These are phyloP conservation scores for Alternaria incomplexa DNA, from an alignment of 2,329 filamentous ascomycete genomes.

Conservation along the genomic window DNA sequence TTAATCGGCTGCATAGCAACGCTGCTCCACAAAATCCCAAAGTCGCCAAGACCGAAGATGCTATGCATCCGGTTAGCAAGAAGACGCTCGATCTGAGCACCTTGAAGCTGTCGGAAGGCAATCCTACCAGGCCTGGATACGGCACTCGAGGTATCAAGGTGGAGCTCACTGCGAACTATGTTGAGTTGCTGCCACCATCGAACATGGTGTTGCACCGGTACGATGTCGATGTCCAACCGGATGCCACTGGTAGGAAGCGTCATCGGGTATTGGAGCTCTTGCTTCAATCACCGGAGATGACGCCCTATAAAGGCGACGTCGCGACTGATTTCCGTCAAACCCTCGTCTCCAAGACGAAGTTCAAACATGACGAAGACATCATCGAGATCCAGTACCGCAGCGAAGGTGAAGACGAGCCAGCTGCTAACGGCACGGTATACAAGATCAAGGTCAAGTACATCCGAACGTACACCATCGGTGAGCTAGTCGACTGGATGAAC, in stretches of 20 bases:
- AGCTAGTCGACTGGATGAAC: constrained; percentile 56
- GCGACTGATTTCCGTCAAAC: constrained; percentile 33
- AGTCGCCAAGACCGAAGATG: constrained; percentile 15
- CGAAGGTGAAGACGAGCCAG: constrained; percentile 28
- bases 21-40: too few species aligned
- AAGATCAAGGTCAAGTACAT: constrained; percentile 21
- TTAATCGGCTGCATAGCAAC: too few species aligned
- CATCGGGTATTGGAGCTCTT: constrained; percentile 20
- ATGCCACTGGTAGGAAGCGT: constrained; percentile 19
- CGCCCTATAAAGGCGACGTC: constrained; percentile 8
- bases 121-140: constrained; percentile 22
- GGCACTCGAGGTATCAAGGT: constrained; percentile 21
- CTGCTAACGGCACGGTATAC: constrained; percentile 12
- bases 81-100: constrained; percentile 14
- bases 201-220: constrained; percentile 22
- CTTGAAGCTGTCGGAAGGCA: constrained; percentile 11
- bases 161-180: constrained; percentile 25
- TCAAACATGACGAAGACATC: constrained; percentile 15
- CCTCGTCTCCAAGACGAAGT: constrained; percentile 26
- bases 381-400: constrained; percentile 23
- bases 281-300: constrained; percentile 17
- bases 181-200: constrained; percentile 21
- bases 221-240: constrained; percentile 13
- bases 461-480: constrained; percentile 20
- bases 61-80: constrained; percentile 14